phyloP scores from a whole-genome alignment of 495 filamentous ascomycete genomes.

The Podospora didyma region DNA sequence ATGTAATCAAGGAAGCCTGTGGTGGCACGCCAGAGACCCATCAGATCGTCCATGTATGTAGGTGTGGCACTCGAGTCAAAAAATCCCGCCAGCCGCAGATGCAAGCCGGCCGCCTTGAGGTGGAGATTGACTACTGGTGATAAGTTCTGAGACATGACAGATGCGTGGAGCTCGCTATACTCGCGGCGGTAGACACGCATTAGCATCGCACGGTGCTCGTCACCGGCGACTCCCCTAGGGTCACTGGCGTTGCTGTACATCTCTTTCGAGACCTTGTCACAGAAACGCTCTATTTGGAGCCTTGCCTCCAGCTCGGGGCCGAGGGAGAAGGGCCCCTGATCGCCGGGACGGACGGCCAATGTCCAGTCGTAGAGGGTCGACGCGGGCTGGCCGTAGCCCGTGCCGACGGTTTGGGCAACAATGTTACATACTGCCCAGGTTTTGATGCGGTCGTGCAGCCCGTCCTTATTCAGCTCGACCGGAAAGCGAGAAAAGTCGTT shows the following conservation, averaged over 20 bases:
- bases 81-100: slow-evolving; percentile 81
- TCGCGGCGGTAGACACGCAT: slow-evolving; percentile 57
- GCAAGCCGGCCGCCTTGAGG: slow-evolving; percentile 73
- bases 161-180: slow-evolving; percentile 50
- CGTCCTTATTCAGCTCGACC: slow-evolving; percentile 78
- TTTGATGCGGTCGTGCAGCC: slow-evolving; percentile 76
- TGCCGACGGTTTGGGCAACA: slow-evolving; percentile 86
- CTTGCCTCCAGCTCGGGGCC: slow-evolving; percentile 62
- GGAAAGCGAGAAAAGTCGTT: slow-evolving; percentile 85
- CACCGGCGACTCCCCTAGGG: slow-evolving; percentile 66
- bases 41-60: slow-evolving; percentile 73
- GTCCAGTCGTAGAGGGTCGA: slow-evolving; percentile 89
- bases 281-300: slow-evolving; percentile 76
- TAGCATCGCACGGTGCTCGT: slow-evolving; percentile 64
- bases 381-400: slow-evolving; percentile 86
- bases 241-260: slow-evolving; percentile 79
- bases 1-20: slow-evolving; percentile 70
- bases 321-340: slow-evolving; percentile 62
- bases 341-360: slow-evolving; percentile 57
- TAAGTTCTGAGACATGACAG: slow-evolving; percentile 45
- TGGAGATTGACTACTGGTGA: slow-evolving; percentile 66
- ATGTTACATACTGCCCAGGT: slow-evolving; percentile 94
- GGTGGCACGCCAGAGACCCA: slow-evolving; percentile 71
- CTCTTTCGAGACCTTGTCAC: slow-evolving; percentile 78
- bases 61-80: slow-evolving; percentile 74